These are phyloP conservation scores for Chionographis japonica DNA, from an alignment of 106 monocot genomes.

Conservation along the genomic window DNA sequence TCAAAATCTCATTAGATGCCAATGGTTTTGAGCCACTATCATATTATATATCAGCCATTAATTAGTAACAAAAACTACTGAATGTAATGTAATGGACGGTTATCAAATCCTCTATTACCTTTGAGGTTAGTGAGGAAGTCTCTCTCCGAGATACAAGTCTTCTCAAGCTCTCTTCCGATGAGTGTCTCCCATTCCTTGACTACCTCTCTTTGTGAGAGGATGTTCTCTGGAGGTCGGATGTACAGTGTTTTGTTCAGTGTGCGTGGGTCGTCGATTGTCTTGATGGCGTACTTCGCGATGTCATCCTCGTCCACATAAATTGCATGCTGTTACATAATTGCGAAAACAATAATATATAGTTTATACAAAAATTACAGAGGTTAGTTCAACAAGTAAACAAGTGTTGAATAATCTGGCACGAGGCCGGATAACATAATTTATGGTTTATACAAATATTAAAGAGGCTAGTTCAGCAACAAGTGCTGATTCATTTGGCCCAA, in stretches of 20 bases:
- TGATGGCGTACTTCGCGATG: slow-evolving; percentile 48
- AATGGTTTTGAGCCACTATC: too few relatives aligned
- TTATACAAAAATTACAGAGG: too few relatives aligned
- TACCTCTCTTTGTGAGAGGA: slow-evolving; percentile 52
- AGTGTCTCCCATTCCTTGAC: slow-evolving; percentile 53
- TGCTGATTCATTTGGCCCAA: too few relatives aligned
- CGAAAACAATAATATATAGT: too few relatives aligned
- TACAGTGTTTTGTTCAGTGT: slow-evolving; percentile 46
- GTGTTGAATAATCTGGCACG: too few relatives aligned
- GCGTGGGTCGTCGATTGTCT: slow-evolving; percentile 37
- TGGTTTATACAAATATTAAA: too few relatives aligned
- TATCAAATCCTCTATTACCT: slow-evolving; percentile 9
- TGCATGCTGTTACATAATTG: slow-evolving; percentile 18
- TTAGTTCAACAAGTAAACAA: too few relatives aligned
- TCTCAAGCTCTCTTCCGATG: slow-evolving; percentile 40
- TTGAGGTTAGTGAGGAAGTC: slow-evolving; percentile 34
- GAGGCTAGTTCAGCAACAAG: too few relatives aligned
- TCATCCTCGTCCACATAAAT: slow-evolving; percentile 57
- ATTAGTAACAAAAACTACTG: too few relatives aligned
- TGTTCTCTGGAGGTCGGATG: slow-evolving; percentile 46
- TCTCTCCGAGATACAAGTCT: slow-evolving; percentile 36
- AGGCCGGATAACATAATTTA: too few relatives aligned
- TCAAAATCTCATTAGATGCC: too few relatives aligned
- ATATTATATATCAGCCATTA: too few relatives aligned
- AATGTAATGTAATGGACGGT: background rate